Evolutionary conservation across 2,329 filamentous ascomycete genomes (phyloP).

Genomic region (Trematosphaeria pertusa): DNA sequence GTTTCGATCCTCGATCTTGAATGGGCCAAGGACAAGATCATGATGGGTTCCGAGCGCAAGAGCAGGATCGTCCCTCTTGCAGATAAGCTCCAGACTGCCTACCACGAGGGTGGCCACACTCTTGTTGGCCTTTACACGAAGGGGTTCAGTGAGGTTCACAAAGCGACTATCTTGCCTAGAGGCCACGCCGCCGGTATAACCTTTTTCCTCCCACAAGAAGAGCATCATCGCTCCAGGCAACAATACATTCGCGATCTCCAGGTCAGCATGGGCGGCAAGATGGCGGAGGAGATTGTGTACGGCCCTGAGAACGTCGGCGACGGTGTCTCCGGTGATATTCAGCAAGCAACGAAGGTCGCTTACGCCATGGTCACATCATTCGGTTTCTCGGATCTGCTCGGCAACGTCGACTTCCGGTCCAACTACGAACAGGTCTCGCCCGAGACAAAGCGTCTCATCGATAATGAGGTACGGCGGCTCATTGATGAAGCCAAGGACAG

Average conservation of each 20-base stretch:
- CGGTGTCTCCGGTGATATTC: slow-evolving; percentile 83
- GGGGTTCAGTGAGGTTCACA: slow-evolving; percentile 82
- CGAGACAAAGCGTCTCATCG: slow-evolving; percentile 85
- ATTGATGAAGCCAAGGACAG: slow-evolving; percentile 82
- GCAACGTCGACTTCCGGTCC: slow-evolving; percentile 85
- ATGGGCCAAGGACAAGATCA: slow-evolving; percentile 97
- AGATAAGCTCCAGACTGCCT: slow-evolving; percentile 95
- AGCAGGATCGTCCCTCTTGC: slow-evolving; percentile 90
- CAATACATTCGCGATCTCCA: slow-evolving; percentile 85
- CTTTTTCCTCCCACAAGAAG: slow-evolving; percentile 87
- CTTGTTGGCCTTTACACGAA: slow-evolving; percentile 86
- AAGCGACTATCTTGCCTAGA: slow-evolving; percentile 94
- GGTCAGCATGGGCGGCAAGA: slow-evolving; percentile 83
- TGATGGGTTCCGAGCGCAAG: slow-evolving; percentile 93
- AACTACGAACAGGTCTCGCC: slow-evolving; percentile 84
- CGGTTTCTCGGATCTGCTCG: slow-evolving; percentile 87
- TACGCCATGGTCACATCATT: slow-evolving; percentile 87
- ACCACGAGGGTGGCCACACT: slow-evolving; percentile 95
- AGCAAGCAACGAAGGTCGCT: slow-evolving; percentile 79
- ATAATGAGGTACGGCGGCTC: slow-evolving; percentile 83
- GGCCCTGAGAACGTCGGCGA: slow-evolving; percentile 91
- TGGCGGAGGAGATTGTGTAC: slow-evolving; percentile 89
- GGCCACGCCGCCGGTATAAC: slow-evolving; percentile 88
- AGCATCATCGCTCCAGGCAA: slow-evolving; percentile 78
- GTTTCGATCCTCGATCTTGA: slow-evolving; percentile 85